Conservation (phyloP, 2,329 filamentous ascomycete genomes). For the Microdochium bolleyi region DNA sequence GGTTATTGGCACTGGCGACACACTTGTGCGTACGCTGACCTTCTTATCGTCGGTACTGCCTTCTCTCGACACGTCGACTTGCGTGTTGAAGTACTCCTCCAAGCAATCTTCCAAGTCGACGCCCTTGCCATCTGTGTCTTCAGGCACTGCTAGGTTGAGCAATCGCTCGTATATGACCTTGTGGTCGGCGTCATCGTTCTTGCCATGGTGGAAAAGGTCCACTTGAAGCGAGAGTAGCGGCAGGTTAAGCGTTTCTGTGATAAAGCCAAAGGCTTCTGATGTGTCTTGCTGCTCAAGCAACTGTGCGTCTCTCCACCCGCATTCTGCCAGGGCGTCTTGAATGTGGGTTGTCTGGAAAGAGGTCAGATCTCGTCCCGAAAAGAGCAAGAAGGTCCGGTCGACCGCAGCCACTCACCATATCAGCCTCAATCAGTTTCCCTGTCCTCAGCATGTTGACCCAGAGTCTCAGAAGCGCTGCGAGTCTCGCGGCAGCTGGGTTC, state of each 20-base stretch:
- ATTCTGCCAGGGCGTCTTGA: conserved; percentile 73
- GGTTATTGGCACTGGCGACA: conserved; percentile 20
- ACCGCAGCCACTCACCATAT: conserved; percentile 53
- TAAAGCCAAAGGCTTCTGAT: conserved; percentile 91
- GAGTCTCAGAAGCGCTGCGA: conserved; percentile 72
- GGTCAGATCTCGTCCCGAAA: not conserved
- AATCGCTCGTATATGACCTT: conserved; percentile 89
- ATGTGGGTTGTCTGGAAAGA: conserved; percentile 55
- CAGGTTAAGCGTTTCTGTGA: conserved; percentile 81
- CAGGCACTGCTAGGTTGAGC: conserved; percentile 83
- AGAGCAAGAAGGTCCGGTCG: not conserved
- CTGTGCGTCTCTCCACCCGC: conserved; percentile 80
- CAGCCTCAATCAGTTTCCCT: conserved; percentile 76
- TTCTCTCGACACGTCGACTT: conserved; percentile 80
- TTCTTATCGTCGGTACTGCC: conserved; percentile 44
- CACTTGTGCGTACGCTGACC: conserved; percentile 24
- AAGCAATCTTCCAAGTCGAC: conserved; percentile 86
- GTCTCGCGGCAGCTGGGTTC: conserved; percentile 61
- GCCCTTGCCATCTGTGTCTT: conserved; percentile 59
- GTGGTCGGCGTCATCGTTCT: conserved; percentile 80
- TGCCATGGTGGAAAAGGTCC: conserved; percentile 88
- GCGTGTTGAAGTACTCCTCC: conserved; percentile 91
- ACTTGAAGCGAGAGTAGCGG: conserved; percentile 87
- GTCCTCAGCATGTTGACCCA: conserved; percentile 91
- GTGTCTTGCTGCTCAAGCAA: conserved; percentile 83